Conservation (phyloP, 2,329 filamentous ascomycete species). For the Trichoderma sp. region DNA sequence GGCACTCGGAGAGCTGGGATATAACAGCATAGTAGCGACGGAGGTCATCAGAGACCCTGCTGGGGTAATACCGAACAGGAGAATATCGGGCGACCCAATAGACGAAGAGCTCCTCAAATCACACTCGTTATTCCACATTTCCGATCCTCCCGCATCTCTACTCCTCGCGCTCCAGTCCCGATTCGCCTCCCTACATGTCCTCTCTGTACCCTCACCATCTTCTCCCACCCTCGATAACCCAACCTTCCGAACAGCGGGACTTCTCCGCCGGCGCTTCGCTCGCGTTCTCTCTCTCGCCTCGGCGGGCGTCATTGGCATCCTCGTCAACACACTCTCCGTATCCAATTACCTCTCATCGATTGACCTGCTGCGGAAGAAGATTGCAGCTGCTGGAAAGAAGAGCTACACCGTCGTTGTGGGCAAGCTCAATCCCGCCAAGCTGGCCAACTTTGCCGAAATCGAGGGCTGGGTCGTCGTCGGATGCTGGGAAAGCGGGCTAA, state of each 20-base stretch:
- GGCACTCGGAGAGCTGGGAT: slow-evolving; percentile 60
- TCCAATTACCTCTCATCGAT: slow-evolving; percentile 85
- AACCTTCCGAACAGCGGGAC: slow-evolving; percentile 45
- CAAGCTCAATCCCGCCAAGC: slow-evolving; percentile 90
- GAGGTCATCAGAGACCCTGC: slow-evolving; percentile 73
- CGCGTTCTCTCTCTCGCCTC: slow-evolving; percentile 77
- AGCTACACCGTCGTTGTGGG: slow-evolving; percentile 95
- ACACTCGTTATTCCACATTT: slow-evolving; percentile 81
- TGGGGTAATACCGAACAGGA: slow-evolving; percentile 80
- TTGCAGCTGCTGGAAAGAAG: slow-evolving; percentile 83
- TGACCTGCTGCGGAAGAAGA: slow-evolving; percentile 66
- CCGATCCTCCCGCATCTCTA: slow-evolving; percentile 74
- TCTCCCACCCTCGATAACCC: slow-evolving; percentile 48
- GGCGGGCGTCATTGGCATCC: slow-evolving; percentile 81
- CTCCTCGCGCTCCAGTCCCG: slow-evolving; percentile 84
- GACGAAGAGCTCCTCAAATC: slow-evolving; percentile 51
- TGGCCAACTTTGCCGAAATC: slow-evolving; percentile 94
- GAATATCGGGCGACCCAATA: slow-evolving; percentile 48
- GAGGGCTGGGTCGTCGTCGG: slow-evolving; percentile 97
- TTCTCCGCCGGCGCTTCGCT: slow-evolving; percentile 82
- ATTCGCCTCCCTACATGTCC: slow-evolving; percentile 74
- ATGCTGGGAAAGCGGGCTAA: slow-evolving; percentile 93
- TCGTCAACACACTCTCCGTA: slow-evolving; percentile 93
- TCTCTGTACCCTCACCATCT: slow-evolving; percentile 57
- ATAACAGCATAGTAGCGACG: slow-evolving; percentile 65